Evolutionary conservation across 306 rosid species (phyloP), one percentile per base, ranked within the genome.

Genomic region (Delonix regia): DNA sequence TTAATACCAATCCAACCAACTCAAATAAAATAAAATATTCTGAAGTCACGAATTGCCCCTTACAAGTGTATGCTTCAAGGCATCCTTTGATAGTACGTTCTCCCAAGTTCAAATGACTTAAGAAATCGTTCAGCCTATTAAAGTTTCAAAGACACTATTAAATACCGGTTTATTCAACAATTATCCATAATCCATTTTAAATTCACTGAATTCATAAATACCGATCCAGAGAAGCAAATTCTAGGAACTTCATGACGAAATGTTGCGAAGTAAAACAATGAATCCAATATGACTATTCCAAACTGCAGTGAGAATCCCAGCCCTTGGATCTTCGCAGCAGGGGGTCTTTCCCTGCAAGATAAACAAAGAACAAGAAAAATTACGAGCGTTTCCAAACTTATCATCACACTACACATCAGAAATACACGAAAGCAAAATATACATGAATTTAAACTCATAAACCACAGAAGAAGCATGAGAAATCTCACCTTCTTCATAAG

Each of bases 51-150:
- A 36, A 63, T 18, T 81, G 11, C 49, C 78, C 38, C 99, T 91
- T 86, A 95, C 99, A 95, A 57, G 97, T 93, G 74, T 95, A 95
- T 79, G 99, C 99, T 87, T 93, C 99, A 57, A 95, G 89, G 68
- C 89, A 83, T 57, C 98, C 98, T 80, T 86, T 90, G 86, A 95
- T 88, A 16, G 96, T 87, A n/a, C 97, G 91, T 78, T 90, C 99
- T 78, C 99, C 99, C 79, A 95, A 85, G 85, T 95, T 86, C 78
- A 95, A 84, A 89, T 83, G 78, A 82, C 86, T 76, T 65, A 91
- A 83, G 80, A 92, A 95, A 78, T 81, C 90, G 75, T 90, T 93
- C 80, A 92, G 83, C 76, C 98, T 92, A 87, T 25, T 79, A 78
- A 71, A 16, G 33, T 1, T 74, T 49, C 22, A 41, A 36, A 41